phyloP scores from a whole-genome alignment of 768 basidiomycete species.

The Crassisporium funariophilum region DNA sequence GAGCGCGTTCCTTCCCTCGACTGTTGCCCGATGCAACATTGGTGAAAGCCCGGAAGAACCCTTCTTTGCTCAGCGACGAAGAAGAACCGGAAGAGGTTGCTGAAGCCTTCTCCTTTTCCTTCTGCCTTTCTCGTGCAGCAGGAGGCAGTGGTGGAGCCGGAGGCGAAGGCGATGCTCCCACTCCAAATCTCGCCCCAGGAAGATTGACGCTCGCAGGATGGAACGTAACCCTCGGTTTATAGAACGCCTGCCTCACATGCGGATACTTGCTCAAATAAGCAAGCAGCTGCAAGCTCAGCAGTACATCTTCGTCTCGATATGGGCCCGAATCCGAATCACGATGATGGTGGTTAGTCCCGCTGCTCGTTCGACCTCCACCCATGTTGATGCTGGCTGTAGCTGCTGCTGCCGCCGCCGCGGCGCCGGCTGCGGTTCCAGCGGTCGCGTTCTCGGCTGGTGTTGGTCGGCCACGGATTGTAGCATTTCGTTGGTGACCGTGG shows the following conservation, averaged over 20 bases:
- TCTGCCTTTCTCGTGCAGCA: constrained; percentile 23
- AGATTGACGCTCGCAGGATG: constrained; percentile 68
- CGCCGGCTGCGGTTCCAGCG: constrained; percentile 3
- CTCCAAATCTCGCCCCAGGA: constrained; percentile 28
- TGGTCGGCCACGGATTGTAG: constrained; percentile 27
- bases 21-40: constrained; percentile 31
- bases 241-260: constrained; percentile 94
- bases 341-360: constrained; percentile 1
- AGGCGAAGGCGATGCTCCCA: too few species aligned
- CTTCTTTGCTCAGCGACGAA: too few species aligned
- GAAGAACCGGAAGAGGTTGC: too few species aligned
- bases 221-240: constrained; percentile 82
- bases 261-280: constrained; percentile 98
- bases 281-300: constrained; percentile 87
- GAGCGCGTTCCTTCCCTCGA: constrained; percentile 25
- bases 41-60: constrained; percentile 49
- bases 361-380: too few species aligned
- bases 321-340: constrained; percentile 45
- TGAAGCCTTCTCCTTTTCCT: constrained; percentile 25
- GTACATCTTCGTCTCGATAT: constrained; percentile 93
- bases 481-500: constrained; percentile 29
- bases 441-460: constrained; percentile 1
- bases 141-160: too few species aligned
- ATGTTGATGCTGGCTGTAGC: constrained; percentile 1
- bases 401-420: constrained; percentile 3